A percentile compares a stretch with the other conserved stretches of the same genome.
These are phyloP conservation scores for Hemileccinum rubropunctum DNA, from an alignment of 768 basidiomycete species.

Conservation along the genomic window DNA sequence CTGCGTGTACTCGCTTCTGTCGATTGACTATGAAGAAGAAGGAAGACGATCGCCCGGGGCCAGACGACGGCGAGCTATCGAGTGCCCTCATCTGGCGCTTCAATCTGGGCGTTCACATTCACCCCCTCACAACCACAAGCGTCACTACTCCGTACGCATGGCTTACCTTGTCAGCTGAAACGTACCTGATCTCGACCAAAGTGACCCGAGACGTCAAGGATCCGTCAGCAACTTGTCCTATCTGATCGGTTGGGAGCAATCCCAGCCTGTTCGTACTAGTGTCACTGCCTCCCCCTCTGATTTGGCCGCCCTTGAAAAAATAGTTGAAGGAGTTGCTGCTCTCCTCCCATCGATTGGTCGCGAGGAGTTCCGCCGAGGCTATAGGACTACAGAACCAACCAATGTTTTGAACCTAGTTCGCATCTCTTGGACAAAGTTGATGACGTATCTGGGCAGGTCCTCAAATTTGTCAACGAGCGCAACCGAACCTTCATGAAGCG, in stretches of 20 bases:
- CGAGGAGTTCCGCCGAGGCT: constrained; percentile 68
- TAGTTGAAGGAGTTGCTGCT: constrained; percentile 71
- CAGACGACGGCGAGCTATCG: constrained; percentile 81
- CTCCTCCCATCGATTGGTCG: constrained; percentile 73
- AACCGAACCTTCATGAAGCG: too few species aligned
- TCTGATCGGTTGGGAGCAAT: constrained; percentile 81
- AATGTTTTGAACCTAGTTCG: constrained; percentile 96
- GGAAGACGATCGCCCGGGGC: constrained; percentile 65
- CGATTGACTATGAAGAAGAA: constrained; percentile 96
- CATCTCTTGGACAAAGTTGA: constrained; percentile 75
- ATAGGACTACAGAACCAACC: constrained; percentile 75
- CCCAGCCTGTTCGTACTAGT: constrained; percentile 87
- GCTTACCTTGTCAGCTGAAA: neutral
- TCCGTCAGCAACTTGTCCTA: constrained; percentile 96
- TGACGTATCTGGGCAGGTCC: too few species aligned
- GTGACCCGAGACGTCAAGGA: constrained; percentile 73
- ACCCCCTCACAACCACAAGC: constrained; percentile 78
- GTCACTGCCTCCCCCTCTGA: constrained; percentile 90
- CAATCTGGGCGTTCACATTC: constrained; percentile 90
- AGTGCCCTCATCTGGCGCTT: constrained; percentile 90
- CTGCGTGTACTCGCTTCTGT: constrained; percentile 86
- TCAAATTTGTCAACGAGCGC: too few species aligned
- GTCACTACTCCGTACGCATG: constrained; percentile 38
- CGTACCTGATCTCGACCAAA: constrained; percentile 21
- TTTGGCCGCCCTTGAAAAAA: constrained; percentile 59